These are phyloP conservation scores for Leptographium galeiforme DNA, from an alignment of 2,329 filamentous ascomycete genomes.

Conservation along the genomic window DNA sequence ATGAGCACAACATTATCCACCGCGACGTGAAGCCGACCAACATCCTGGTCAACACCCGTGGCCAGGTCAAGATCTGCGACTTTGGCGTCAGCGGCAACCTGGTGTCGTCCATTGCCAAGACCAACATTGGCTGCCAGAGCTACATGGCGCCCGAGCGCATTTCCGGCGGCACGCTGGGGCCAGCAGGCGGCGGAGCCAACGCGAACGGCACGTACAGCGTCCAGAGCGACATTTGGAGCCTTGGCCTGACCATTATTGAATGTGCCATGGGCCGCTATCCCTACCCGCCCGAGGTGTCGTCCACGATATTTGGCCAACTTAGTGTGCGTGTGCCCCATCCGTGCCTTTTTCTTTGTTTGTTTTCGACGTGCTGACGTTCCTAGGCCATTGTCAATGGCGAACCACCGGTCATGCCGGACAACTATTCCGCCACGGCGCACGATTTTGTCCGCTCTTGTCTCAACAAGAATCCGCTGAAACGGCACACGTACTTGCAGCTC, in stretches of 20 bases:
- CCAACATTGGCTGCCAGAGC: slow-evolving; percentile 96
- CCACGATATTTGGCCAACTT: slow-evolving; percentile 95
- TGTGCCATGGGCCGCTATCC: slow-evolving; percentile 91
- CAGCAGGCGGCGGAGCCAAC: slow-evolving; percentile 51
- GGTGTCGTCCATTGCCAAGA: slow-evolving; percentile 94
- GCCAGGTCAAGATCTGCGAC: slow-evolving; percentile 96
- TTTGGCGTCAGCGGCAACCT: slow-evolving; percentile 95
- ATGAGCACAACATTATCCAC: slow-evolving; percentile 98
- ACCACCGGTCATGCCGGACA: slow-evolving; percentile 75
- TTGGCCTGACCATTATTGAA: slow-evolving; percentile 89
- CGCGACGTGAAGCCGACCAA: slow-evolving; percentile 99
- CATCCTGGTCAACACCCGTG: slow-evolving; percentile 77
- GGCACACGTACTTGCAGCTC: slow-evolving; percentile 88
- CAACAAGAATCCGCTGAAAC: slow-evolving; percentile 80
- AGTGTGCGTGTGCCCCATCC: slow-evolving; percentile 52
- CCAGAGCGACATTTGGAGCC: slow-evolving; percentile 94
- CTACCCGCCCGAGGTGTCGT: slow-evolving; percentile 92
- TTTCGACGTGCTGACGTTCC: not conserved
- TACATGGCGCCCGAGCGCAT: slow-evolving; percentile 99
- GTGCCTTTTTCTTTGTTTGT: too few species aligned
- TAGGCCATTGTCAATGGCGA: slow-evolving; percentile 97
- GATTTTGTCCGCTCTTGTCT: slow-evolving; percentile 84
- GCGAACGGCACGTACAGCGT: slow-evolving; percentile 86
- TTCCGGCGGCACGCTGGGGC: slow-evolving; percentile 67
- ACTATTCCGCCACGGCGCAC: slow-evolving; percentile 65